A percentile compares a stretch with the other conserved stretches of the same genome.
Evolutionary conservation across 768 basidiomycete species (phyloP).

Genomic region (Lactarius hengduanensis): DNA sequence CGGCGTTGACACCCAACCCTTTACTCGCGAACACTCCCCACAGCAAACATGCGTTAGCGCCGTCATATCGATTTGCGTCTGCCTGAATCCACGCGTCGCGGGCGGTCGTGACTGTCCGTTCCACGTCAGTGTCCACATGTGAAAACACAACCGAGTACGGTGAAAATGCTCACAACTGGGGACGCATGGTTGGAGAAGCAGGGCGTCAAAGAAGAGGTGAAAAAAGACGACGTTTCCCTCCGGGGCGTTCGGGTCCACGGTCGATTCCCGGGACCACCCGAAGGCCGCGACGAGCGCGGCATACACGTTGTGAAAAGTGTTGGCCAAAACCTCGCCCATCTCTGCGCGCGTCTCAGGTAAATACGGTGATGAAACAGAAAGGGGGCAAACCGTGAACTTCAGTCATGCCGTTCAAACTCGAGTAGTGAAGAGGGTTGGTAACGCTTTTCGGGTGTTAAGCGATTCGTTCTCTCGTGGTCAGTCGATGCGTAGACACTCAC

Average conservation of each 20-base stretch:
- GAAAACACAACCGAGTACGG: not conserved
- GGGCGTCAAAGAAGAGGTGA: conserved; percentile 50
- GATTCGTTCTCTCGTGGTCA: conserved; percentile 25
- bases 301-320: conserved; percentile 11
- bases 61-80: conserved; percentile 46
- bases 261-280: conserved; percentile 33
- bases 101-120: conserved; percentile 39
- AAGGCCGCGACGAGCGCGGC: conserved; percentile 33
- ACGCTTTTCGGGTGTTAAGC: conserved; percentile 15
- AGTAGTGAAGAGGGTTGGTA: conserved; percentile 47
- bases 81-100: conserved; percentile 55
- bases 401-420: conserved; percentile 37
- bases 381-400: conserved; percentile 47
- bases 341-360: not conserved
- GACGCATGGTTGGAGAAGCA: conserved; percentile 48
- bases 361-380: not conserved
- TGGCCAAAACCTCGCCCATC: no score
- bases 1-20: conserved; percentile 46
- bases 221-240: conserved; percentile 52
- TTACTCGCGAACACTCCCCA: conserved; percentile 50
- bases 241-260: conserved; percentile 34
- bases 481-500: conserved; percentile 36
- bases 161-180: conserved; percentile 45
- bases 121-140: not conserved
- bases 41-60: conserved; percentile 44